Base-by-base conservation (phyloP, 768 basidiomycete genomes). In the Kondoa subrosea region DNA sequence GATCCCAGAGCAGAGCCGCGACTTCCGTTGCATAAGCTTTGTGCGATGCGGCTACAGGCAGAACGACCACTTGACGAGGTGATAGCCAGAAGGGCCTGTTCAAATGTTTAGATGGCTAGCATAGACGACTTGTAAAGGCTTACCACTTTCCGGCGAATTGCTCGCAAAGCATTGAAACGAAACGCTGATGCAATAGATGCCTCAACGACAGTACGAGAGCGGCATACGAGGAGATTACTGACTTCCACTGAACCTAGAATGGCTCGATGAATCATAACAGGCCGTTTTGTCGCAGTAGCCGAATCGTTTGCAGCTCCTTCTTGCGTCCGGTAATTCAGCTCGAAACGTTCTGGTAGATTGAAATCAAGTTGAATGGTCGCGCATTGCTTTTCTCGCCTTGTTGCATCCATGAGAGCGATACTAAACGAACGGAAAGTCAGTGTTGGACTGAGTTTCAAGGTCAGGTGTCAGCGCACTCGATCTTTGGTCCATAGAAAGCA, bases 341-440 rank as follows among this genome's bases (percentile, higher is more conserved):
- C 87, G 83, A 97, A 97, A 56, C 90, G 86, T 74, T 95, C 86
- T 12, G 95, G 95, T 0, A 99, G 84, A 78, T 99, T 91, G 84
- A 96, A 99, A 80, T 99, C 93, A 68, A 99, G 87, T 79, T n/a
- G n/a, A n/a, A n/a, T n/a, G n/a, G n/a, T n/a, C n/a, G n/a, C 95
- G 74, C 93, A 97, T 78, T 99, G 95, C 85, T 91, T 93, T 29
- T 90, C 89, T 59, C 95, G 85, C 40, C 82, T 84, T 27, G 97
- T 81, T 0, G 95, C 93, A 74, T 99, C 95, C 29, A 85, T 84
- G 76, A 97, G 87, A 69, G 88, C 90, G 79, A 99, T 93, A 78
- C 97, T 95, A 74, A 96, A 40, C n/a, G n/a, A n/a, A n/a, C n/a
- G n/a, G n/a, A n/a, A n/a, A n/a, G n/a, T n/a, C n/a, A n/a, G n/a